Percentiles rank a stretch among this genome's conserved stretches.
These are phyloP conservation scores for Clavispora santaluciae DNA, from an alignment of 805 yeast genomes.

Conservation along the genomic window DNA sequence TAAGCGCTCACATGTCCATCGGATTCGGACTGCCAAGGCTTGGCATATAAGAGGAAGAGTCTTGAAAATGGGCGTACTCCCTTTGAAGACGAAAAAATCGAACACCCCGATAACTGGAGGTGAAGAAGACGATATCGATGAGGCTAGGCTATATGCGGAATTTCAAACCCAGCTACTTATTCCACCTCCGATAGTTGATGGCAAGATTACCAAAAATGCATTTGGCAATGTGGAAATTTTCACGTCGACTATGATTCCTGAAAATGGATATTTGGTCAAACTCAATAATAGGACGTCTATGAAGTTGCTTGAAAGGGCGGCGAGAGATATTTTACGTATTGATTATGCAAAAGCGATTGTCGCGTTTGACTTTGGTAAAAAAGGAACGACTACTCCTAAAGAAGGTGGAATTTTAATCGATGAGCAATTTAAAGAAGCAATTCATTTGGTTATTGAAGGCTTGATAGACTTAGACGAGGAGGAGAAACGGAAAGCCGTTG, in stretches of 20 bases:
- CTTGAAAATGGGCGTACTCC: slow-evolving; percentile 64
- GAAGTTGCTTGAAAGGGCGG: slow-evolving; percentile 62
- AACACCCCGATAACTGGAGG: slow-evolving; percentile 22
- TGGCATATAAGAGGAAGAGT: slow-evolving; percentile 85
- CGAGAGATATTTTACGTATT: slow-evolving; percentile 52
- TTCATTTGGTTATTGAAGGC: slow-evolving; percentile 45
- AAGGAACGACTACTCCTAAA: slow-evolving; percentile 52
- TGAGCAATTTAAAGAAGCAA: slow-evolving; percentile 54
- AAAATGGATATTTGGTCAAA: slow-evolving; percentile 59
- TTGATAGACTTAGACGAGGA: slow-evolving; percentile 47
- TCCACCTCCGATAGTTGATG: slow-evolving; percentile 65
- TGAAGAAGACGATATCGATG: slow-evolving; percentile 49
- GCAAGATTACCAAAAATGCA: slow-evolving; percentile 67
- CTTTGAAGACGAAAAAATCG: slow-evolving; percentile 46
- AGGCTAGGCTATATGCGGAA: slow-evolving; percentile 61
- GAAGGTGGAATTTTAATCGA: slow-evolving; percentile 77
- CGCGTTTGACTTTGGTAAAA: slow-evolving; percentile 67
- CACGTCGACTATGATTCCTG: slow-evolving; percentile 76
- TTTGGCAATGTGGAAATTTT: slow-evolving; percentile 84
- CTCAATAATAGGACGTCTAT: slow-evolving; percentile 24
- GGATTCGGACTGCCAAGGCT: slow-evolving; percentile 66
- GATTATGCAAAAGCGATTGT: slow-evolving; percentile 87
- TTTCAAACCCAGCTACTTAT: slow-evolving; percentile 69
- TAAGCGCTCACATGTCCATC: slow-evolving; percentile 58
- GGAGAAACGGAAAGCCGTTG: slow-evolving; percentile 38